Conservation (phyloP, 1,284 basidiomycete genomes). For the Sporisorium graminicola region DNA sequence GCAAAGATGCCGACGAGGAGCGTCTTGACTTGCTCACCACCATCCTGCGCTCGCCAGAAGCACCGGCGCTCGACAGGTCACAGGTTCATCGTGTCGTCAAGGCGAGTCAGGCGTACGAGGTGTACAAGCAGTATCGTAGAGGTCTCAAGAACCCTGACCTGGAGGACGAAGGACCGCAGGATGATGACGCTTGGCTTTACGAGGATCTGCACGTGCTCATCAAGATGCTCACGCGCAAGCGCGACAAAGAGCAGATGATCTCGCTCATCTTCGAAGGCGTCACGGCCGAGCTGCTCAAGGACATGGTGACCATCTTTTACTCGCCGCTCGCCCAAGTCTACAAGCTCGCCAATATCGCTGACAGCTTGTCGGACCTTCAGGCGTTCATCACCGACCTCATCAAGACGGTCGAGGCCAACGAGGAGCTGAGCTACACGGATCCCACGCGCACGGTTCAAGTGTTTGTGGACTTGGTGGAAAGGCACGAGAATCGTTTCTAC, state of each 20-base stretch:
- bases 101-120: constrained; percentile 64
- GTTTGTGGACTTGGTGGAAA: constrained; percentile 91
- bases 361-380: constrained; percentile 91
- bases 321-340: constrained; percentile 97
- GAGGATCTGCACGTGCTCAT: constrained; percentile 67
- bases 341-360: constrained; percentile 94
- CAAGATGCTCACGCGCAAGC: constrained; percentile 73
- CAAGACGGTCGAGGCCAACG: constrained; percentile 89
- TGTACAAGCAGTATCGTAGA: constrained; percentile 61
- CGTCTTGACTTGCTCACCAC: constrained; percentile 83
- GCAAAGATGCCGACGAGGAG: constrained; percentile 74
- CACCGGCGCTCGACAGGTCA: constrained; percentile 72
- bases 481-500: constrained; percentile 97
- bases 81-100: constrained; percentile 65
- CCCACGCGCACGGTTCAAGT: constrained; percentile 88
- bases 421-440: constrained; percentile 87
- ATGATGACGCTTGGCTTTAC: constrained; percentile 68
- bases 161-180: constrained; percentile 75
- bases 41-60: constrained; percentile 84
- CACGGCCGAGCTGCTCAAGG: constrained; percentile 93
- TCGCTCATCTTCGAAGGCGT: constrained; percentile 95
- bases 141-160: constrained; percentile 58
- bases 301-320: constrained; percentile 99
- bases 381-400: constrained; percentile 96
- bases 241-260: constrained; percentile 92